Percentiles rank a stretch among this genome's conserved stretches.
phyloP scores from a whole-genome alignment of 768 basidiomycete genomes.

The Piloderma croceum region DNA sequence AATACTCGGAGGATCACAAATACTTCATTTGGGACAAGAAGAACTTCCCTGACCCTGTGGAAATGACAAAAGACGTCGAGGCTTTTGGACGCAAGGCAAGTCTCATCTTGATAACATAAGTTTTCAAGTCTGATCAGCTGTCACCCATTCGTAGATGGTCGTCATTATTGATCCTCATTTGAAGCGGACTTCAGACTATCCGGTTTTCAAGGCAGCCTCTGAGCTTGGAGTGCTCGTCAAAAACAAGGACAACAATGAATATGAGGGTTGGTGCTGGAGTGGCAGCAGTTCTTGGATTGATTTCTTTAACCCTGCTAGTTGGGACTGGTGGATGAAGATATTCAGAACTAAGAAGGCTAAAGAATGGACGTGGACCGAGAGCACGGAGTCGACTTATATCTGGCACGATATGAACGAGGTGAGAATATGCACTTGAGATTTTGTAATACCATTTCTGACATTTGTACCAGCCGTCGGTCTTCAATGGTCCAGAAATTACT shows the following conservation, averaged over 20 bases:
- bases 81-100: constrained; percentile 77
- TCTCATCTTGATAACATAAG: background rate
- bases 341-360: constrained; percentile 59
- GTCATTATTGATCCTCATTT: constrained; percentile 96
- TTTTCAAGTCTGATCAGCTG: constrained; percentile 5
- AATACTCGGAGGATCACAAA: constrained; percentile 88
- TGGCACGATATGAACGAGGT: constrained; percentile 99
- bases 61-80: constrained; percentile 88
- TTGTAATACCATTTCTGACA: too few relatives aligned
- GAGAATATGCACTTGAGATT: constrained; percentile 9
- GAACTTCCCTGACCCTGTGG: constrained; percentile 89
- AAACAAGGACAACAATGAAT: constrained; percentile 74
- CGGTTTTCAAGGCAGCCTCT: constrained; percentile 79
- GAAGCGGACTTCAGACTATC: constrained; percentile 75
- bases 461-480: constrained; percentile 78
- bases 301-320: constrained; percentile 86
- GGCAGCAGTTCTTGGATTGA: constrained; percentile 97
- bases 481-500: constrained; percentile 96
- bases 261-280: constrained; percentile 99
- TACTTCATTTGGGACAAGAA: constrained; percentile 97
- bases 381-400: constrained; percentile 80
- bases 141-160: constrained; percentile 71
- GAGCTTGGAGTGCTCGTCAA: constrained; percentile 83
- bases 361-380: constrained; percentile 71
- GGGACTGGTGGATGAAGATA: constrained; percentile 86